Base-by-base conservation (phyloP, 495 filamentous ascomycete species). In the Corynascus novoguineensis region DNA sequence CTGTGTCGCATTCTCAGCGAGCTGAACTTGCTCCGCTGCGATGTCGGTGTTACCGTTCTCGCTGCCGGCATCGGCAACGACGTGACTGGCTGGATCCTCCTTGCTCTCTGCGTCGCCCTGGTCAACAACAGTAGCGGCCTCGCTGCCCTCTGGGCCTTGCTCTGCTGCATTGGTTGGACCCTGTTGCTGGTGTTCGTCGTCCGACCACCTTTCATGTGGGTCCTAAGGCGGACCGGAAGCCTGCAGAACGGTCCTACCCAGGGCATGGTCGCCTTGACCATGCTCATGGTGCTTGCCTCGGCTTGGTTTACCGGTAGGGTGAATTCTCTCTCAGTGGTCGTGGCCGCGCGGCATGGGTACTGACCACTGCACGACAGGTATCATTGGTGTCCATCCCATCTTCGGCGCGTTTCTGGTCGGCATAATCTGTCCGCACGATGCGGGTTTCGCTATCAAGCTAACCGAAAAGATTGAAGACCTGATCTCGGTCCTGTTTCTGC, bases 381-480 rank as follows among this genome's bases (percentile, higher is more conserved):
- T 92, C 27, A 96, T 98, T 65, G 93, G 93, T 37, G 63, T 78
- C 24, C 90, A 96, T 72, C 83, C 90, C 44, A 95, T 95, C 66
- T 95, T 96, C 63, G 92, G 92, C 28, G 80, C 77, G 41, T 98
- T 98, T 66, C 69, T 96, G 15, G 81, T 93, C 57, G 93, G 93
- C 14, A 62, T 98, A 53, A 91, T 98, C 54, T 96, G 92, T 66
- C 93, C 93, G 0, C 93, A 96, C 64, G 88, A 97, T 49, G 89
- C 89, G 37, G 92, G 92, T 7, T 98, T 97, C 70, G 88, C 90
- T 17, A 95, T 97, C 68, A 91, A 93, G 60, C 70, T 98, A 56
- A 92, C 92, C 0, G 93, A 98, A 66, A 98, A 97, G 75, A 83
- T 98, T 50, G 93, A 98, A 67, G 93, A 98, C 73, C 72, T 98